These are phyloP conservation scores for Petasospora rhodanensis DNA, from an alignment of 1,139 yeast species.

Conservation along the genomic window DNA sequence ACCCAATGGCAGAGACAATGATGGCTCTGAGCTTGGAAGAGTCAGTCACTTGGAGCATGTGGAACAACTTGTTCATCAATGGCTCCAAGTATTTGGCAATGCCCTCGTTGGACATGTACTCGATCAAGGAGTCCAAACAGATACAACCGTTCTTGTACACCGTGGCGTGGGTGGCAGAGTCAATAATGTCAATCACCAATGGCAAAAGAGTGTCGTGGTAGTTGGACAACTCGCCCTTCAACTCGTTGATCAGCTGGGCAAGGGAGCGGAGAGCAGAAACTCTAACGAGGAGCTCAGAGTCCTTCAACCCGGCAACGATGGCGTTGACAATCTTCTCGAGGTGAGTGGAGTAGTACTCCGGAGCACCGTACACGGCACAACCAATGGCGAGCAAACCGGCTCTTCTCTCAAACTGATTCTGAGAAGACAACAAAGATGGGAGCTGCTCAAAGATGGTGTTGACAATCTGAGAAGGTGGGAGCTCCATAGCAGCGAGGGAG, in stretches of 20 bases:
- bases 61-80: conserved; percentile 83
- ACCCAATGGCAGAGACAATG: conserved; percentile 93
- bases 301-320: conserved; percentile 73
- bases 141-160: conserved; percentile 88
- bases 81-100: conserved; percentile 79
- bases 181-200: conserved; percentile 80
- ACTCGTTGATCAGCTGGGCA: conserved; percentile 72
- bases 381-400: conserved; percentile 83
- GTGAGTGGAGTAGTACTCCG: conserved; percentile 81
- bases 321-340: conserved; percentile 69
- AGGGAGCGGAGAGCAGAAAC: conserved; percentile 85
- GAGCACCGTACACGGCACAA: conserved; percentile 87
- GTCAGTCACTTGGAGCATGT: conserved; percentile 64
- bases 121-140: conserved; percentile 88
- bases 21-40: conserved; percentile 72
- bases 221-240: conserved; percentile 80
- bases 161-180: conserved; percentile 75
- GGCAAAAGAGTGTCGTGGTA: conserved; percentile 82
- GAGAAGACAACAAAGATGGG: conserved; percentile 57
- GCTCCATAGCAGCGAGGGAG: conserved; percentile 70
- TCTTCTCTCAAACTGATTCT: conserved; percentile 75
- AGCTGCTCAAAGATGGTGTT: conserved; percentile 71
- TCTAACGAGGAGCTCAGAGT: conserved; percentile 70
- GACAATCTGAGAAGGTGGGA: conserved; percentile 92
- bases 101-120: conserved; percentile 85